Evolutionary conservation across 768 basidiomycete species (phyloP).

Genomic region (Hygrophorus pudorinus): DNA sequence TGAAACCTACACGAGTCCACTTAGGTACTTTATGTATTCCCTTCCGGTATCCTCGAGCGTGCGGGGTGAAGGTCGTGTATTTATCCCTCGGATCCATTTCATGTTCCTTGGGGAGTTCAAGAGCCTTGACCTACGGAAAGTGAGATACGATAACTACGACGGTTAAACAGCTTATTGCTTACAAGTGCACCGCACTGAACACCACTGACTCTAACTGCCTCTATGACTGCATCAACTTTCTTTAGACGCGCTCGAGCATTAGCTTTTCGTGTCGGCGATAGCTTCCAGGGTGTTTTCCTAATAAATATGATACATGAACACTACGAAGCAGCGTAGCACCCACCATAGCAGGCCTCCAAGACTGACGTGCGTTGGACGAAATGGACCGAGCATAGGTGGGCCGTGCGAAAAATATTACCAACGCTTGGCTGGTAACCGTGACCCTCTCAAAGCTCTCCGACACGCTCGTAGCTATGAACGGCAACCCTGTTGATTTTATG

Average conservation of each 20-base stretch:
- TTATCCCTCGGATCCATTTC: conserved; percentile 93
- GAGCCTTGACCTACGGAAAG: conserved; percentile 45
- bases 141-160: not conserved
- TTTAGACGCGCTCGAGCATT: conserved; percentile 84
- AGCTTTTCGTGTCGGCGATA: conserved; percentile 87
- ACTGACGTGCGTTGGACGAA: conserved; percentile 58
- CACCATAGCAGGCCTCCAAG: conserved; percentile 82
- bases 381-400: conserved; percentile 75
- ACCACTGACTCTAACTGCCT: conserved; percentile 75
- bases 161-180: not conserved
- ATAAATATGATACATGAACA: not conserved
- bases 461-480: conserved; percentile 32
- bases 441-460: too few relatives aligned
- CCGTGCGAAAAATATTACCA: not conserved
- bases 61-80: conserved; percentile 81
- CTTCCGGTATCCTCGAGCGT: conserved; percentile 72
- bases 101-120: conserved; percentile 84
- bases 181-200: conserved; percentile 67
- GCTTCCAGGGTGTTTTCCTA: conserved; percentile 93
- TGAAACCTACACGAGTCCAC: conserved; percentile 70
- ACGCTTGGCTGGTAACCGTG: not conserved
- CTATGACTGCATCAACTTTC: conserved; percentile 89
- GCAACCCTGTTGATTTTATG: conserved; percentile 27
- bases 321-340: conserved; percentile 9
- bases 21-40: conserved; percentile 98